A percentile compares a stretch with the other conserved stretches of the same genome.
Evolutionary conservation across 179 eudicot species (phyloP).

Genomic region (Beta lomatogona): DNA sequence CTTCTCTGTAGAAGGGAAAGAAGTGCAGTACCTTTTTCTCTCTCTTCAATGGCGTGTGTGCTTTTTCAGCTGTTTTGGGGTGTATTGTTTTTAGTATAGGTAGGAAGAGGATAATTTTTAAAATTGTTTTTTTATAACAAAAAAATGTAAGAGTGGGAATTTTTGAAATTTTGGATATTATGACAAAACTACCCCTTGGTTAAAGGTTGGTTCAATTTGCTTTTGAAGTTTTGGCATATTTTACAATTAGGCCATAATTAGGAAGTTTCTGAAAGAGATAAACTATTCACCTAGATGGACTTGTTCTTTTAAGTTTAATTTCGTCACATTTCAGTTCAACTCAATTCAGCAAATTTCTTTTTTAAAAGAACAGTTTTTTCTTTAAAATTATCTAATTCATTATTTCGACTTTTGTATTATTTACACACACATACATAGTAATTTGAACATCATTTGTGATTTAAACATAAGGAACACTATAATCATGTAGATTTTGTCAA

Average conservation of each 20-base stretch:
- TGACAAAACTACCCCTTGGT: slow-evolving; percentile 24
- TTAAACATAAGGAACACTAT: no score
- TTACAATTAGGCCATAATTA: slow-evolving; percentile 9
- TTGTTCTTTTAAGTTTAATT: no score
- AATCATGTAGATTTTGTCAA: no score
- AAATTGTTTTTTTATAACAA: neutral
- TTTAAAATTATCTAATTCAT: no score
- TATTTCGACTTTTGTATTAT: no score
- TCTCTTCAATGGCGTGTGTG: slow-evolving; percentile 19
- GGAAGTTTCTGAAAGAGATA: no score
- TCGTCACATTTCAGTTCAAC: no score
- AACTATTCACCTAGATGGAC: no score
- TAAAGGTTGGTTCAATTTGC: neutral
- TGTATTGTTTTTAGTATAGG: slow-evolving; percentile 11
- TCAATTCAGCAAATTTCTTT: no score
- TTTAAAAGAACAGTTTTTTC: no score
- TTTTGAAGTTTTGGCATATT: slow-evolving; percentile 10
- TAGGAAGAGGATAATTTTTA: neutral
- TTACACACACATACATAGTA: no score
- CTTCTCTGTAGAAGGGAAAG: slow-evolving; percentile 15
- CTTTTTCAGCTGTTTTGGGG: slow-evolving; percentile 24
- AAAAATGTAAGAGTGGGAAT: slow-evolving; percentile 3
- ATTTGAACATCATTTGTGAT: no score
- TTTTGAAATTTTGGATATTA: neutral
- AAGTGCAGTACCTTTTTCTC: neutral